Base-by-base conservation (phyloP, 805 yeast species). In the Kregervanrija fluxuum region DNA sequence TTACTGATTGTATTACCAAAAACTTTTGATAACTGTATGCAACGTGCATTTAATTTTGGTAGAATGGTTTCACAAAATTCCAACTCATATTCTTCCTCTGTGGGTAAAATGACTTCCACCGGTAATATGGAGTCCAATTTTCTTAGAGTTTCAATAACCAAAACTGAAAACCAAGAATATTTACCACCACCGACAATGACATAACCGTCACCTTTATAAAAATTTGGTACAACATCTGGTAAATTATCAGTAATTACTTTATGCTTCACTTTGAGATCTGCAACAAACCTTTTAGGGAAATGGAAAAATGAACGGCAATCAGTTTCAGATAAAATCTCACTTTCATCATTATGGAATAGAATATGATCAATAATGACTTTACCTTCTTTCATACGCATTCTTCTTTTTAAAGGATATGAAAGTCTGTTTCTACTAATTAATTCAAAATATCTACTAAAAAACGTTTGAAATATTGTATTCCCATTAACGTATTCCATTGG, bases 181-280 rank as follows among this genome's bases (percentile, higher is more conserved):
- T 63, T 47, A 3, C 71, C 71, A 44, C 74, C 76, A 30, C 73
- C 75, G 42, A 70, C 61, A 57, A 69, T 64, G 2, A 67, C 73
- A 36, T 60, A 60, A 17, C 66, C 66, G 22, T 48, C 44, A 5
- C 65, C 68, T 11, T 38, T 37, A 44, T 54, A 63, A 36, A 57
- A 57, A 3, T 38, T 30, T 2, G 61, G 57, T 1, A 61, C 50
- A 44, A 64, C 62, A 13, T 40, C 35, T 1, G 84, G 85, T 56
- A 82, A 57, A 30, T 63, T 62, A 4, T 59, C 56, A 30, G 75
- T 68, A 12, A 77, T 72, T 38, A 56, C 57, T 9, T 54, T 47
- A 59, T 82, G 88, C 13, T 79, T 70, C 9, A 51, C 48, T 11
- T 55, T 67, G 66, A 82, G 63, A 42, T 69, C 68, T 1, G 53